Evolutionary conservation across 2,329 filamentous ascomycete species (phyloP), one percentile per base, ranked within the genome.

Genomic region (Huntiella decipiens): DNA sequence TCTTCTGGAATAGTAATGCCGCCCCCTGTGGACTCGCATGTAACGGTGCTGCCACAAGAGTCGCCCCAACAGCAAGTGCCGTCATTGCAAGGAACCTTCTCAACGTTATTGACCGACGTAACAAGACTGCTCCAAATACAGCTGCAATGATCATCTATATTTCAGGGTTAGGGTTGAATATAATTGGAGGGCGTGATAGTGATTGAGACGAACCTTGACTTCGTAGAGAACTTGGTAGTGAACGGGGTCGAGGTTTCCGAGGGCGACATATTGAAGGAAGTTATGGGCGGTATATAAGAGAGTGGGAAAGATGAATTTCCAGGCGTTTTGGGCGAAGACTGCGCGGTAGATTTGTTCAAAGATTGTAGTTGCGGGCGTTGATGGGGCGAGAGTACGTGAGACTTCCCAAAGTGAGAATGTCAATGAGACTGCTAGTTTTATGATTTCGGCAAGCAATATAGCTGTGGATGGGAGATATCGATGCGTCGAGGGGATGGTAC

Each of bases 181-280:
- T 7, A 43, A 13, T 12, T 6, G 8, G 31, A 3, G 13, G 15
- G 12, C 3, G 16, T 13, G 22, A 12, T 35, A 12, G 33, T 19
- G 17, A 19, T 28, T 28, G 22, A 28, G 22, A 49, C 60, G n/a
- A 55, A 74, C 73, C 67, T 95, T 95, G 48, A 96, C 68, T 62
- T 98, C 88, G 59, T 91, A 93, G 19, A 91, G 75, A 49, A 94
- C 79, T 61, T 95, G 87, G 58, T 95, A 96, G 45, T 88, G 86
- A 4, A 91, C 85, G 0, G 88, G 82, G 56, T 93, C 85, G 54
- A 96, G 62, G 54, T 96, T 95, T 51, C 83, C 85, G 8, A 95
- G 76, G 1, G 85, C 88, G 44, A 92, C 73, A 57, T 95, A 98
- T 60, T 95, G 85, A 45, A 96, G 65, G n/a, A 82, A 82, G 57